Base-by-base conservation (phyloP, 83 land plant genomes). In the Isoetes engelmannii region DNA sequence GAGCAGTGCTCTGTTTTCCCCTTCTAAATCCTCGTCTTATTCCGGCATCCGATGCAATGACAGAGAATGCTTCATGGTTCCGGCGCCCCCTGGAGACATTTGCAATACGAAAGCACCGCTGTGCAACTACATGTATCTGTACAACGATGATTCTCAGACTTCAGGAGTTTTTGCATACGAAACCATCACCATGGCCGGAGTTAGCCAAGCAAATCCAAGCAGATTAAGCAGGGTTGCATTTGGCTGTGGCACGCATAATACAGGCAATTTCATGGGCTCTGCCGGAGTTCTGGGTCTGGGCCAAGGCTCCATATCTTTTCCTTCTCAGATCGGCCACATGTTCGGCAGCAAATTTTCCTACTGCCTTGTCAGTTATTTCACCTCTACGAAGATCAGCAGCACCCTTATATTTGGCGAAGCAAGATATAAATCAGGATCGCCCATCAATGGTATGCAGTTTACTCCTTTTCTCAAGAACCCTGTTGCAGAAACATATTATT, bases 261-360 rank as follows among this genome's bases (percentile, higher is more conserved):
- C 12, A 17, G 86, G 88, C n/a, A 68, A 69, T 73, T 74, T 83
- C 72, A 5, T 44, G 0, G 60, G 50, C 0, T 77, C 81, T 9
- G 82, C 86, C 68, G 92, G 92, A 4, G 86, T 87, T 3, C 28
- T 87, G 3, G 89, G 81, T 0, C 73, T 91, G 19, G 90, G 88
- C 19, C 79, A 84, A 69, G 81, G 82, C 73, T 66, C 72, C 3
- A 66, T 77, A 59, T 83, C 90, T 5, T 86, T 91, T 19, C 62
- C 83, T 1, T 21, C 66, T 12, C 68, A 61, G 57, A 77, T 82
- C 0, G 75, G 80, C 5, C n/a, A 64, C 7, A 51, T 37, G 3
- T 75, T 74, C 47, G 88, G 80, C 18, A 78, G 77, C 69, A 74
- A 72, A 58, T 91, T 91, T 86, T 79, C 89, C 41, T 87, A 87